A percentile compares a stretch with the other conserved stretches of the same genome.
Evolutionary conservation across 768 basidiomycete genomes (phyloP).

Genomic region (Guyanaporus albipodus): DNA sequence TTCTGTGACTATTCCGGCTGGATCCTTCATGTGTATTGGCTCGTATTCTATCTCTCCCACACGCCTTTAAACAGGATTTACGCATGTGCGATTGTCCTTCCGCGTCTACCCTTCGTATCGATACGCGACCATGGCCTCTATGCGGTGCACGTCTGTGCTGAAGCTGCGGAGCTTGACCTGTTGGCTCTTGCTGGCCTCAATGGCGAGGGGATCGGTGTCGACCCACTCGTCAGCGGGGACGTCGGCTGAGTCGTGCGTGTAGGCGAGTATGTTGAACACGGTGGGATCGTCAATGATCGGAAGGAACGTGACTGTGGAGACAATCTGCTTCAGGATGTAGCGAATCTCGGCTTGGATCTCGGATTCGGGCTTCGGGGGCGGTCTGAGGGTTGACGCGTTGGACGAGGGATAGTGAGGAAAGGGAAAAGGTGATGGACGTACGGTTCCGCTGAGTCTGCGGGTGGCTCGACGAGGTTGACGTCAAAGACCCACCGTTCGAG

Average conservation of each 20-base stretch:
- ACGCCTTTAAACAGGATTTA: not conserved
- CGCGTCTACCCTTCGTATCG: slow-evolving; percentile 84
- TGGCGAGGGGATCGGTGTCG: slow-evolving; percentile 88
- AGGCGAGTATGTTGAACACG: slow-evolving; percentile 97
- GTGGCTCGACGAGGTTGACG: slow-evolving; percentile 74
- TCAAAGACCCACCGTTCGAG: slow-evolving; percentile 99
- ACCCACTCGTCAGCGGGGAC: slow-evolving; percentile 94
- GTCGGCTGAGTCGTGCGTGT: slow-evolving; percentile 88
- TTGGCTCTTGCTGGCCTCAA: slow-evolving; percentile 90
- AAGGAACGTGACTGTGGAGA: slow-evolving; percentile 93
- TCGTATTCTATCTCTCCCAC: not conserved
- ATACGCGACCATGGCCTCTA: slow-evolving; percentile 98
- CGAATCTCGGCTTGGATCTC: slow-evolving; percentile 98
- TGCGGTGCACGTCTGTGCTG: slow-evolving; percentile 95
- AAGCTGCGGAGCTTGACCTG: slow-evolving; percentile 95
- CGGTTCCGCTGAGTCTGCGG: slow-evolving; percentile 47
- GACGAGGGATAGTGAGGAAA: too few relatives aligned
- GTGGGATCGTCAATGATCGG: slow-evolving; percentile 93
- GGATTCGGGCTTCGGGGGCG: slow-evolving; percentile 65
- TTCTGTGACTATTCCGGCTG: not conserved
- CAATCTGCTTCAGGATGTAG: slow-evolving; percentile 97
- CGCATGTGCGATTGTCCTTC: not conserved
- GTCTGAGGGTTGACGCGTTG: too few relatives aligned
- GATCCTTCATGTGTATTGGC: not conserved
- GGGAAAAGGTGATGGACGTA: slow-evolving; percentile 33